Evolutionary conservation across 1,139 yeast genomes (phyloP), one percentile per base, ranked within the genome.

Genomic region (Candida labiduridarum): DNA sequence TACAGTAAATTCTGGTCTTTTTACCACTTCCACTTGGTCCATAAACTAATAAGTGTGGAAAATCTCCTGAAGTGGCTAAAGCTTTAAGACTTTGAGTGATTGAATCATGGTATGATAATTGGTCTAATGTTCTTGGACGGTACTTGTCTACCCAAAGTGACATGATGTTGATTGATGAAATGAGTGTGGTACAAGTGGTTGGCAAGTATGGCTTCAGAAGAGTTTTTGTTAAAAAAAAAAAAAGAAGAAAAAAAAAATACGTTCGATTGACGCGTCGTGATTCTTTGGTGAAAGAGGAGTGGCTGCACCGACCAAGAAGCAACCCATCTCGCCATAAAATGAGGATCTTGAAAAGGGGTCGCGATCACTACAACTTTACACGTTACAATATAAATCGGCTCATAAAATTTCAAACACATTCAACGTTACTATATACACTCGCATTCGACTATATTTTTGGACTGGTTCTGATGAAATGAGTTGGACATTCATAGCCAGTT

Each of bases 1-100:
- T 79, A 9, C 96, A 85, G 69, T 91, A 81, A 15, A 92, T 89
- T 59, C 99, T 80, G 2, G 99, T 95, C 74, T 94, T 95, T 67
- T 94, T 94, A 53, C 99, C 99, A 15, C 96, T 89, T 5, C 99
- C 99, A 45, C 92, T 84, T 1, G 99, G 98, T 0, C 99, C 99
- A 65, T 92, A 92, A 10, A 94, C 82, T 39, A 94, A 72, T 49
- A 94, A 70, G 72, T 94, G 99, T 3, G 99, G 99, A 64, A 94
- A 87, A 65, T 95, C 98, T 1, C 92, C 94, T 1, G 91, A 79
- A 2, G 79, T 69, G 2, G 90, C 85, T 47, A 89, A 71, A 0
- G 95, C 84, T 49, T 74, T 71, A 42, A 94, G 72, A 53, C 86
- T 82, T 43, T 72, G 69, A 0, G 96, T 84, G 33, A 92, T 80